Base-by-base conservation (phyloP, 2,329 filamentous ascomycete species). In the Scedosporium boydii region DNA sequence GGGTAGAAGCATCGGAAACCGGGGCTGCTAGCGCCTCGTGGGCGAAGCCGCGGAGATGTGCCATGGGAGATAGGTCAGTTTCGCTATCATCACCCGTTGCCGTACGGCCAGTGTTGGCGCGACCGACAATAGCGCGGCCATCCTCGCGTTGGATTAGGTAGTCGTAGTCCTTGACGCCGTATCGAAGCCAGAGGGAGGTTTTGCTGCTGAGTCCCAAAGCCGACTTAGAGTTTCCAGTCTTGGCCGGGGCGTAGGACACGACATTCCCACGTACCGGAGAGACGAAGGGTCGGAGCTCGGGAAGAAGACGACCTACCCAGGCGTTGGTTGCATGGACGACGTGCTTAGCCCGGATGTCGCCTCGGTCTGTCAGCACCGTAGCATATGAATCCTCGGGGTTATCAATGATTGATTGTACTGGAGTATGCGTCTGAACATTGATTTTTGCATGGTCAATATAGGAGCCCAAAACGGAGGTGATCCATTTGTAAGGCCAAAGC, bases 241-340 rank as follows among this genome's bases (percentile, higher is more conserved):
- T 29, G 27, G 27, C 66, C 12, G 21, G 21, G 1, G 62, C 59
- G 3, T 27, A 46, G 6, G 51, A 16, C 3, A 44, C 14, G 41
- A 63, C 65, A 26, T 61, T 65, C 55, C 41, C 67, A 41, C 65
- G 58, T 51, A 64, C 59, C 27, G 64, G 59, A 12, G 65, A 63
- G 42, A 67, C 29, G 60, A 63, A 63, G 27, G 64, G 59, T n/a
- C 64, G 56, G 63, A 69, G 60, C 46, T 70, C 68, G 2, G 67
- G 68, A 2, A 70, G 48, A 1, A 70, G 61, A n/a, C 65, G 62
- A 7, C 68, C 65, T 14, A 69, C 59, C 64, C 67, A 70, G n/a
- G 62, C 69, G 41, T 71, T 71, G 7, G 68, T 69, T 4, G 68
- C 68, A 26, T 70, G 68, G 0, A 71, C 62, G 12, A 71, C 63